Evolutionary conservation across 805 yeast species (phyloP).

Genomic region (Henningerozyma blattae): DNA sequence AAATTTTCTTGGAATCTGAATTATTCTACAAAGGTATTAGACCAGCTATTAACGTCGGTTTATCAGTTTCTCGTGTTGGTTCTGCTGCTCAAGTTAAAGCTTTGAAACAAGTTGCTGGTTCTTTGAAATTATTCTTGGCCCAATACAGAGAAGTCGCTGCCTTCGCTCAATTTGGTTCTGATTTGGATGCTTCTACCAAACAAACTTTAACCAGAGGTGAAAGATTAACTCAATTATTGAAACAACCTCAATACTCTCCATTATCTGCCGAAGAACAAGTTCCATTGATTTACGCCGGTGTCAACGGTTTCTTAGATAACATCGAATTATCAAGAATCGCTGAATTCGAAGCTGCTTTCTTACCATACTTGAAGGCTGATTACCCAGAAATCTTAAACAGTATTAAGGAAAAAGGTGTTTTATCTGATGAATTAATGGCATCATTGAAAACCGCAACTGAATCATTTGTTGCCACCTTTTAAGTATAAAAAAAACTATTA

Average conservation of each 20-base stretch:
- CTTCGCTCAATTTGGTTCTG: conserved; percentile 99
- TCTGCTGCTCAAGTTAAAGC: conserved; percentile 99
- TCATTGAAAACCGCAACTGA: conserved; percentile 86
- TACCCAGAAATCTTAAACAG: conserved; percentile 74
- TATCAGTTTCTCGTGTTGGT: conserved; percentile 99
- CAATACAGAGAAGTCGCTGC: conserved; percentile 99
- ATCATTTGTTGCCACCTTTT: conserved; percentile 85
- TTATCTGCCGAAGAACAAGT: conserved; percentile 98
- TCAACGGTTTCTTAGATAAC: conserved; percentile 93
- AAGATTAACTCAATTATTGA: conserved; percentile 97
- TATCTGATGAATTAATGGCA: conserved; percentile 76
- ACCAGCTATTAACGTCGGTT: conserved; percentile 99
- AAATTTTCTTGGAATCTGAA: conserved; percentile 98
- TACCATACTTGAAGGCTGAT: conserved; percentile 83
- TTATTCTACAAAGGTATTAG: conserved; percentile 99
- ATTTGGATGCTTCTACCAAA: conserved; percentile 98
- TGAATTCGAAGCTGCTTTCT: conserved; percentile 87
- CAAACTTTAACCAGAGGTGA: conserved; percentile 99
- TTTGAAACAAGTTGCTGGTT: conserved; percentile 99
- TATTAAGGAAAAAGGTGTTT: conserved; percentile 81
- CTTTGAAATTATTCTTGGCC: conserved; percentile 98
- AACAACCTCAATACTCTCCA: conserved; percentile 96
- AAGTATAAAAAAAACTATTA: too few relatives aligned
- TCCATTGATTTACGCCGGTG: conserved; percentile 98
- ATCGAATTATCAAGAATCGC: conserved; percentile 76